phyloP scores from a whole-genome alignment of 2,329 filamentous ascomycete species.

The Fonsecaea pugnacius region DNA sequence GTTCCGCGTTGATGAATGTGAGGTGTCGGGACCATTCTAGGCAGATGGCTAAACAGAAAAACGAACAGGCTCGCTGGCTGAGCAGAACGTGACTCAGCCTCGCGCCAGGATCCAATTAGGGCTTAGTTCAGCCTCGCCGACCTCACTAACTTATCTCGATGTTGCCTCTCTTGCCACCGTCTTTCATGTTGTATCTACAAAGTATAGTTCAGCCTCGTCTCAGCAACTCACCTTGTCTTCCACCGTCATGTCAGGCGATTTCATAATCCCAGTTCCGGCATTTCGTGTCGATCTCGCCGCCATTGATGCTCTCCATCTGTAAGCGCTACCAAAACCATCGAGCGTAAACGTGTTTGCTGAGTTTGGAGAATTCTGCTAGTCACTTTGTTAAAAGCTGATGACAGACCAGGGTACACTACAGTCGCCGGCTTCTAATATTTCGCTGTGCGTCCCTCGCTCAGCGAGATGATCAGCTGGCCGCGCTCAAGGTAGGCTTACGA shows the following conservation, averaged over 20 bases:
- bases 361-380: not conserved
- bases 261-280: constrained; percentile 2
- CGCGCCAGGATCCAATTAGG: not conserved
- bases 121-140: not conserved
- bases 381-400: not conserved
- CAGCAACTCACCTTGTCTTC: not conserved
- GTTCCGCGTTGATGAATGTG: not conserved
- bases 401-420: constrained; percentile 16
- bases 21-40: not conserved
- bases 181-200: not conserved
- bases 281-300: constrained; percentile 17
- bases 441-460: constrained; percentile 10
- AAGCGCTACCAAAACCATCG: not conserved
- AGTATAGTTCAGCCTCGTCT: not conserved
- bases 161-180: no score
- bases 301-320: constrained; percentile 15
- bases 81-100: not conserved
- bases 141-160: not conserved
- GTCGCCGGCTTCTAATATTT: constrained; percentile 20
- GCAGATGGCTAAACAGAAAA: not conserved
- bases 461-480: constrained; percentile 14
- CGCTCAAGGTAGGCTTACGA: constrained; percentile 8
- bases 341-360: not conserved
- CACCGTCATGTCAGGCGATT: not conserved
- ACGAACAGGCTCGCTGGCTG: not conserved